These are phyloP conservation scores for Lodderomyces theae DNA, from an alignment of 1,139 yeast species.

Conservation along the genomic window DNA sequence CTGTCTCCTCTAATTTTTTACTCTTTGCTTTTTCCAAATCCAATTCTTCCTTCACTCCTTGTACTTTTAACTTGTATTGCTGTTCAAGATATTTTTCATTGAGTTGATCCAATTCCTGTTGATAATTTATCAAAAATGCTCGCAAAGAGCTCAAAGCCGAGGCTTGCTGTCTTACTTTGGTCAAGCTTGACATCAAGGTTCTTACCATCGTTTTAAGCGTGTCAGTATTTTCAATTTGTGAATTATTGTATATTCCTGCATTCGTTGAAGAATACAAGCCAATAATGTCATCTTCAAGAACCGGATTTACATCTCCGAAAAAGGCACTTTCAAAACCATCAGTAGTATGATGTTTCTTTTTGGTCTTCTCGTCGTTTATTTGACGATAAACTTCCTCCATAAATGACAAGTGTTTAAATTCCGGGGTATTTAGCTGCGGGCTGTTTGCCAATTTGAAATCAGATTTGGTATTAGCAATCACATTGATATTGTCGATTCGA, in stretches of 20 bases:
- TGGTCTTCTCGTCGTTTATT: slow-evolving; percentile 5
- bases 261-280: slow-evolving; percentile 55
- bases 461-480: slow-evolving; percentile 41
- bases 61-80: slow-evolving; percentile 22
- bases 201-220: slow-evolving; percentile 44
- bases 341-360: background rate
- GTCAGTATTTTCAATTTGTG: slow-evolving; percentile 55
- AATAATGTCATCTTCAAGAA: slow-evolving; percentile 58
- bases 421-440: slow-evolving; percentile 20
- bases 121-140: slow-evolving; percentile 30
- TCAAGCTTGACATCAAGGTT: slow-evolving; percentile 26
- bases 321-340: slow-evolving; percentile 61
- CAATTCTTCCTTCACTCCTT: slow-evolving; percentile 21
- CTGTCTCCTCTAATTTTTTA: background rate
- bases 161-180: slow-evolving; percentile 38
- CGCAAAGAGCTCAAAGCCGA: slow-evolving; percentile 31
- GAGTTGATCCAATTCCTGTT: slow-evolving; percentile 25
- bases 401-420: slow-evolving; percentile 43
- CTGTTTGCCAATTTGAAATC: slow-evolving; percentile 1
- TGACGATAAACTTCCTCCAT: slow-evolving; percentile 37
- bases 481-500: slow-evolving; percentile 66
- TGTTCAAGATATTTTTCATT: slow-evolving; percentile 27
- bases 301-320: slow-evolving; percentile 71
- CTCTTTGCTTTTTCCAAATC: slow-evolving; percentile 30
- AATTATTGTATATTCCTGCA: slow-evolving; percentile 63